Conservation (phyloP, 108 stramenopile species). For the Bacterosira constricta region DNA sequence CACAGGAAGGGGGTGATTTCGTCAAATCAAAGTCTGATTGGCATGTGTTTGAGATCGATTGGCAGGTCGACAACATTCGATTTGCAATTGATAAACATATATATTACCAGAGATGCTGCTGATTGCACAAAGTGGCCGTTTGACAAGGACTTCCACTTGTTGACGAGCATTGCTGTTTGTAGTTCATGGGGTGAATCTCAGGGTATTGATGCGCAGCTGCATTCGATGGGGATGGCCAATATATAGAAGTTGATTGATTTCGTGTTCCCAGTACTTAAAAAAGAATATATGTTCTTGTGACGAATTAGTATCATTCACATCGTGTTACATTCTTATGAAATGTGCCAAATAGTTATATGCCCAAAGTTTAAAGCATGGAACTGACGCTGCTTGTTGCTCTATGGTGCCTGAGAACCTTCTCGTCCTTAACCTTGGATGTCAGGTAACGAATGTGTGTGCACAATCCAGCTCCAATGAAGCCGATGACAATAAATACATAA, state of each 20-base stretch:
- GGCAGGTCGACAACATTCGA: conserved; percentile 17
- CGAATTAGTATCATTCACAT: background rate
- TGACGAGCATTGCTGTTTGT: conserved; percentile 48
- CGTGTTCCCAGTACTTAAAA: no score
- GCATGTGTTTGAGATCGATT: conserved; percentile 40
- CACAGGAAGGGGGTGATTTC: conserved; percentile 19
- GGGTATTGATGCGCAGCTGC: conserved; percentile 20
- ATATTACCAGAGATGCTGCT: conserved; percentile 5
- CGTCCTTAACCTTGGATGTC: conserved; percentile 46
- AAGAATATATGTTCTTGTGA: no score
- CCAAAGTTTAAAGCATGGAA: conserved; percentile 31
- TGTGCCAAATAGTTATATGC: background rate
- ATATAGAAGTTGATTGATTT: conserved; percentile 35
- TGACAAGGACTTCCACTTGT: conserved; percentile 39
- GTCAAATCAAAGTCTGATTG: conserved; percentile 12
- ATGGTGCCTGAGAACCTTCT: conserved; percentile 48
- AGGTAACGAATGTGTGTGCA: conserved; percentile 49
- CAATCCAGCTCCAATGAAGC: conserved; percentile 37
- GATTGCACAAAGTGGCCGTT: conserved; percentile 33
- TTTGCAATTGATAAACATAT: conserved; percentile 32
- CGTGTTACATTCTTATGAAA: background rate
- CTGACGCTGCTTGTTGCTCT: conserved; percentile 48
- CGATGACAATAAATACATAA: conserved; percentile 37
- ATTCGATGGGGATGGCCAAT: conserved; percentile 25
- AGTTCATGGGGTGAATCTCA: conserved; percentile 34